Evolutionary conservation across 2,329 filamentous ascomycete genomes (phyloP).

Genomic region (Xylaria sp.): DNA sequence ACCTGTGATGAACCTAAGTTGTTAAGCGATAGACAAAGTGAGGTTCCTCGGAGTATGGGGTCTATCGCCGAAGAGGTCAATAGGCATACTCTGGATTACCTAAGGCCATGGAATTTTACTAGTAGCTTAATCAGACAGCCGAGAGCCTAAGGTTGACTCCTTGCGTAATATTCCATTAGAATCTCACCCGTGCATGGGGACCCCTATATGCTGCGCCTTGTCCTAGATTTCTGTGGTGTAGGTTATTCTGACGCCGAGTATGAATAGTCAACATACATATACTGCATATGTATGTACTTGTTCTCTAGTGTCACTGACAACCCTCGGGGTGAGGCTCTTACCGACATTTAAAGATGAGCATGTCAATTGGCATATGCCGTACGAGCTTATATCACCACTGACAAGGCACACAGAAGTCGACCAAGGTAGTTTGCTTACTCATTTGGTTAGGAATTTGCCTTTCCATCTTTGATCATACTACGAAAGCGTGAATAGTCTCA

Average conservation of each 20-base stretch:
- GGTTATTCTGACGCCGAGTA: too few relatives aligned
- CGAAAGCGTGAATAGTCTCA: not conserved
- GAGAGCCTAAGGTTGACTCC: conserved; percentile 3
- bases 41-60: not conserved
- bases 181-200: conserved; percentile 7
- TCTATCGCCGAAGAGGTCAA: too few relatives aligned
- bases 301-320: not conserved
- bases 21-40: not conserved
- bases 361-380: not conserved
- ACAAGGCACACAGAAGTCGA: not conserved
- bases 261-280: not conserved
- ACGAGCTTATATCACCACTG: not conserved
- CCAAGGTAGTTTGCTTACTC: not conserved
- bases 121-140: conserved; percentile 13
- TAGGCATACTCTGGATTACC: not conserved
- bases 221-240: conserved; percentile 4
- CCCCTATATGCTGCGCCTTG: conserved; percentile 29
- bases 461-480: not conserved
- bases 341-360: not conserved
- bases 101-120: not conserved
- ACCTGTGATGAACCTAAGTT: not conserved
- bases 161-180: not conserved
- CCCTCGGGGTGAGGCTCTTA: conserved; percentile 7
- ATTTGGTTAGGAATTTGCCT: not conserved
- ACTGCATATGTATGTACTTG: not conserved